Percentiles rank a stretch among this genome's conserved stretches.
Evolutionary conservation across 345 rosid species (phyloP).

Genomic region (Adansonia digitata): DNA sequence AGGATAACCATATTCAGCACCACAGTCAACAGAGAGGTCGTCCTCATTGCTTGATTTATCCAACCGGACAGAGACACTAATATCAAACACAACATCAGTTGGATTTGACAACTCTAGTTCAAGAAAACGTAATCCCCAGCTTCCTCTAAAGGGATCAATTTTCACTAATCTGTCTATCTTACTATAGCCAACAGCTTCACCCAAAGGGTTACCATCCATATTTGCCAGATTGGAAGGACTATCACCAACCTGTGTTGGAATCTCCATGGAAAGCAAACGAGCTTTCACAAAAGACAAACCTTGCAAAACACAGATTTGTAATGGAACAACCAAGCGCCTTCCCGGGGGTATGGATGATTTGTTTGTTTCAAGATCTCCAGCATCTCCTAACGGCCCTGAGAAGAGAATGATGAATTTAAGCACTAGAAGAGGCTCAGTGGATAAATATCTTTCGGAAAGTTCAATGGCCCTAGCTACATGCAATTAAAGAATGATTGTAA

Average conservation of each 20-base stretch:
- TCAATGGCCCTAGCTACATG: not conserved
- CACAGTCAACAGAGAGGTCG: constrained; percentile 34
- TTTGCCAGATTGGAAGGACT: constrained; percentile 39
- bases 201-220: constrained; percentile 19
- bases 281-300: constrained; percentile 93
- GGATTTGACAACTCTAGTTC: constrained; percentile 96
- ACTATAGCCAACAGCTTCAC: constrained; percentile 41
- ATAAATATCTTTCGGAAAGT: not conserved
- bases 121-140: constrained; percentile 95
- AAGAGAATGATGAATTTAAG: constrained; percentile 17
- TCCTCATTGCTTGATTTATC: constrained; percentile 52
- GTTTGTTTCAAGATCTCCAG: constrained; percentile 40
- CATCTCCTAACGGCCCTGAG: constrained; percentile 56
- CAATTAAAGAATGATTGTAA: not conserved
- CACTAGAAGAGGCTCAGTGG: not conserved
- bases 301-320: constrained; percentile 82
- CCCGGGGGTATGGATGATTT: constrained; percentile 65
- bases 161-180: constrained; percentile 76
- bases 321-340: constrained; percentile 82
- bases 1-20: constrained; percentile 68
- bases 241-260: constrained; percentile 84
- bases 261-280: constrained; percentile 96
- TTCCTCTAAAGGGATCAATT: constrained; percentile 91
- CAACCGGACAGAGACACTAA: constrained; percentile 74
- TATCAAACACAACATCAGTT: constrained; percentile 88